A percentile compares a stretch with the other conserved stretches of the same genome.
phyloP scores from a whole-genome alignment of 2,329 filamentous ascomycete genomes.

The Zalaria sp. region DNA sequence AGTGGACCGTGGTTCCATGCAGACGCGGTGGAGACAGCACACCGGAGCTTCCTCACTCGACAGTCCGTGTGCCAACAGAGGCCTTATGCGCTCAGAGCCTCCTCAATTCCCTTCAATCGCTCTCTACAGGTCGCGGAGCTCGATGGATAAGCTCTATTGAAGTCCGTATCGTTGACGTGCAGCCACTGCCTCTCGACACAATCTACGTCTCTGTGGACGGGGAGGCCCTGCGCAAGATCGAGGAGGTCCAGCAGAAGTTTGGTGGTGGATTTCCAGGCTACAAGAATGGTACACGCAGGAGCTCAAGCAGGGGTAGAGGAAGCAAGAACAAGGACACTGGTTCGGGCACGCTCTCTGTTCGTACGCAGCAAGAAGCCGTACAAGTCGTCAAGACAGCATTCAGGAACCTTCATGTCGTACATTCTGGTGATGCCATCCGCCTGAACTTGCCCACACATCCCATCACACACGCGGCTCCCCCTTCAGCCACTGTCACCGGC shows the following conservation, averaged over 20 bases:
- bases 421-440: conserved; percentile 70
- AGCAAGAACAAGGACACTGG: not conserved
- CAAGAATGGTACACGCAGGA: conserved; percentile 12
- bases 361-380: not conserved
- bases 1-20: conserved; percentile 81
- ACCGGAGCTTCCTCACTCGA: conserved; percentile 49
- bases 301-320: conserved; percentile 9
- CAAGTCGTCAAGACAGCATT: conserved; percentile 2
- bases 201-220: conserved; percentile 78
- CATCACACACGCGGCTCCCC: conserved; percentile 70
- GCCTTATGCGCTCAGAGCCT: conserved; percentile 58
- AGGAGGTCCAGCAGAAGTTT: conserved; percentile 73
- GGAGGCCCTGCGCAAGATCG: conserved; percentile 62
- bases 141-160: conserved; percentile 71
- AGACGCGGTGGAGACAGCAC: conserved; percentile 38
- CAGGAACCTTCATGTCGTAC: conserved; percentile 57
- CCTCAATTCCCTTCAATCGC: conserved; percentile 14
- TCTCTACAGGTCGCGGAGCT: conserved; percentile 25
- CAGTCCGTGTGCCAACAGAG: conserved; percentile 61
- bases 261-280: conserved; percentile 43
- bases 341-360: not conserved
- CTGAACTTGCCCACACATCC: conserved; percentile 66
- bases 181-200: conserved; percentile 66
- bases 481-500: conserved; percentile 76
- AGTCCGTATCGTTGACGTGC: conserved; percentile 67